phyloP scores from a whole-genome alignment of 2,329 filamentous ascomycete genomes.

The Trichoderma sp. region DNA sequence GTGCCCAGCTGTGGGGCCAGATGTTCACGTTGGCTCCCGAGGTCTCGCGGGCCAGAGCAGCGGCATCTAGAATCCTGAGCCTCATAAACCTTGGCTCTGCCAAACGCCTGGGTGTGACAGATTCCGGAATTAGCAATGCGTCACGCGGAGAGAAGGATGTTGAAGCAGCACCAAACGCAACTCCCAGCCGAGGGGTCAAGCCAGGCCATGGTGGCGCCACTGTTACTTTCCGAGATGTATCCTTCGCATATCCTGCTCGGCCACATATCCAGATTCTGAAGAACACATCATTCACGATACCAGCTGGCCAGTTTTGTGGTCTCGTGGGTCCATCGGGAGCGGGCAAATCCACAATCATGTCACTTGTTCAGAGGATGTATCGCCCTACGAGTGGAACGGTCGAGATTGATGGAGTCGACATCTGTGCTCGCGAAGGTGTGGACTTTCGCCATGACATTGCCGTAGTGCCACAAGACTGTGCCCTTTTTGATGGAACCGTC shows the following conservation, averaged over 20 bases:
- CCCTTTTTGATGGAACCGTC: slow-evolving; percentile 59
- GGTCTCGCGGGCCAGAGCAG: slow-evolving; percentile 65
- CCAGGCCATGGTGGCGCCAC: slow-evolving; percentile 42
- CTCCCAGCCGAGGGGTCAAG: neutral
- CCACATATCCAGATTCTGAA: slow-evolving; percentile 59
- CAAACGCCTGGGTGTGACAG: slow-evolving; percentile 29
- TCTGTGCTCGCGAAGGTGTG: slow-evolving; percentile 44
- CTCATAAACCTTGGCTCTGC: slow-evolving; percentile 50
- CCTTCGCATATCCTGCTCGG: slow-evolving; percentile 67
- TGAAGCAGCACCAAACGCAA: slow-evolving; percentile 41
- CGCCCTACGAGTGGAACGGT: slow-evolving; percentile 44
- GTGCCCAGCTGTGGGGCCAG: slow-evolving; percentile 71
- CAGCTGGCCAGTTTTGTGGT: slow-evolving; percentile 62
- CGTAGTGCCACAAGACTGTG: slow-evolving; percentile 59
- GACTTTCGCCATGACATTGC: slow-evolving; percentile 56
- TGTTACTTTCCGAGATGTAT: slow-evolving; percentile 59
- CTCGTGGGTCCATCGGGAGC: slow-evolving; percentile 67
- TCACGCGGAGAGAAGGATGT: slow-evolving; percentile 37
- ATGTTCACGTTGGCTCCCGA: slow-evolving; percentile 76
- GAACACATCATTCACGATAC: slow-evolving; percentile 57
- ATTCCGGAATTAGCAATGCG: slow-evolving; percentile 23
- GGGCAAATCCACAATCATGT: slow-evolving; percentile 67
- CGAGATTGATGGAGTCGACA: slow-evolving; percentile 49
- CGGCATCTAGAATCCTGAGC: slow-evolving; percentile 59
- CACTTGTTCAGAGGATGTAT: slow-evolving; percentile 55